A percentile compares a stretch with the other conserved stretches of the same genome.
These are phyloP conservation scores for Phytophthora litchii DNA, from an alignment of 352 stramenopile species.

Conservation along the genomic window DNA sequence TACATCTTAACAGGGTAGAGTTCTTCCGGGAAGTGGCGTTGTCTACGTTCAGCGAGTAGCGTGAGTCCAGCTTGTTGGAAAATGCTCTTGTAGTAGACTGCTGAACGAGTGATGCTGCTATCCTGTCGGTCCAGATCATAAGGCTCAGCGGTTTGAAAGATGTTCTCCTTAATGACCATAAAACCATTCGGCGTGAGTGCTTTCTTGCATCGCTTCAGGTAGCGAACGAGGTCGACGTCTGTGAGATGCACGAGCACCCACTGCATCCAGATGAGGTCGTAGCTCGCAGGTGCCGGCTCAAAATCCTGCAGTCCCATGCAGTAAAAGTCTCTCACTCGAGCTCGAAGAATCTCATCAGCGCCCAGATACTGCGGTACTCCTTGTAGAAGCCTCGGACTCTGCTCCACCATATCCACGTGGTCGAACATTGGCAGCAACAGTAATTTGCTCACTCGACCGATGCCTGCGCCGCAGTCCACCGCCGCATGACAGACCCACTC, in stretches of 20 bases:
- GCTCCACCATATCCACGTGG: constrained; percentile 94
- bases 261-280: constrained; percentile 98
- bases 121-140: constrained; percentile 95
- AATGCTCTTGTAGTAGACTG: constrained; percentile 91
- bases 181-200: constrained; percentile 61
- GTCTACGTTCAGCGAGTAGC: constrained; percentile 80
- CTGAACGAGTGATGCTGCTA: constrained; percentile 92
- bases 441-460: constrained; percentile 95
- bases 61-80: constrained; percentile 91
- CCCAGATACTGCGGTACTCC: constrained; percentile 91
- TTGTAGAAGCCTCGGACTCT: constrained; percentile 90
- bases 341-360: constrained; percentile 32
- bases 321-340: constrained; percentile 77
- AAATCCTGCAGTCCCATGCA: constrained; percentile 95
- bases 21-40: constrained; percentile 94
- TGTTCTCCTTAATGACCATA: constrained; percentile 93
- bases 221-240: constrained; percentile 93
- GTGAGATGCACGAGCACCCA: constrained; percentile 96
- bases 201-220: constrained; percentile 90
- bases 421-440: constrained; percentile 90
- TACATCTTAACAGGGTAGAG: constrained; percentile 97
- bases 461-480: constrained; percentile 90
- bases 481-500: constrained; percentile 53
- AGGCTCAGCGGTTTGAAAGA: constrained; percentile 59
- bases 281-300: constrained; percentile 62